Evolutionary conservation across 2,329 filamentous ascomycete species (phyloP), one percentile per base, ranked within the genome.

Genomic region (Sarocladium oryzae): DNA sequence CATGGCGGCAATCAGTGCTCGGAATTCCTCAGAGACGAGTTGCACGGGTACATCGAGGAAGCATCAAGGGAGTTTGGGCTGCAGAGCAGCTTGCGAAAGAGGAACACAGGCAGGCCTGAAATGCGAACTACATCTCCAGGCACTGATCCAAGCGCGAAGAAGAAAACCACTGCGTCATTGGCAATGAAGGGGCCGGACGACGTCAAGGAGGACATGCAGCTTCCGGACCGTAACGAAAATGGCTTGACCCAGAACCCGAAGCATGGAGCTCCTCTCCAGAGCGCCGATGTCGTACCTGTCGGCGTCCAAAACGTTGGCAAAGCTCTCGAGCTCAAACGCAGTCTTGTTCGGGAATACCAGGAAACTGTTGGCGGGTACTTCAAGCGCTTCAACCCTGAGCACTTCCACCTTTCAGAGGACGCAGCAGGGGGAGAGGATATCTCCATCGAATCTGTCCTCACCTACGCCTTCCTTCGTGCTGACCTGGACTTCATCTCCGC

Each of bases 401-500:
- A 88, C 66, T 96, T 96, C 59, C 66, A 70, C 51, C 56, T 75
- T 13, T 66, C 71, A 11, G 45, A 58, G 3, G 58, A 60, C 23
- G 63, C 67, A 28, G 26, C 26, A 4, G 21, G 21, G 7, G 40
- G 40, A 28, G 43, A 20, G 26, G 43, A 48, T 21, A 75, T 84
- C 32, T 82, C 82, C 13, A 79, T 91, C 54, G 86, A 92, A 62
- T 82, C 87, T 1, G 82, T 95, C 32, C 75, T 99, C 50, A 87
- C 87, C 53, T 97, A 97, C 68, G 89, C 92, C 20, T 99, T 99
- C 61, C 76, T 99, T 46, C 88, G 89, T 59, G 90, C 91, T 30
- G 93, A 99, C 66, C 81, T 96, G 49, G 92, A 97, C 68, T 99
- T 99, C 62, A 85, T 97, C 51, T 82, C 86, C 5, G 90, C 89